Conservation (phyloP, 495 filamentous ascomycete genomes). For the Talaromyces nanjingensis region DNA sequence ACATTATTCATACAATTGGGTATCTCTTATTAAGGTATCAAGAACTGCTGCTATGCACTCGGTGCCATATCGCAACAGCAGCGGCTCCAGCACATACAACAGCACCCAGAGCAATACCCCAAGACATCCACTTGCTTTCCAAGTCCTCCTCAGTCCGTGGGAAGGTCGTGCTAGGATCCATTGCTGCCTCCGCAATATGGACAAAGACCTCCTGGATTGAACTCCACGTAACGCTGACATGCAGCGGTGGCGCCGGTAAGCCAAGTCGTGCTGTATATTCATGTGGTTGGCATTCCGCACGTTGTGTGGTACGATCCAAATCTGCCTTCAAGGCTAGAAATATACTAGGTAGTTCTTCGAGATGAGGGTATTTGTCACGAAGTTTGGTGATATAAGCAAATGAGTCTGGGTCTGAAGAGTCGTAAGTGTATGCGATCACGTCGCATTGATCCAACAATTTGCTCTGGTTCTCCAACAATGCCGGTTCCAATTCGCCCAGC, state of each 20-base stretch:
- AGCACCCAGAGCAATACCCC: slow-evolving; percentile 80
- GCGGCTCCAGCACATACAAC: slow-evolving; percentile 75
- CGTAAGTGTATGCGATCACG: slow-evolving; percentile 90
- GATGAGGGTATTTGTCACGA: slow-evolving; percentile 66
- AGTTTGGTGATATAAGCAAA: slow-evolving; percentile 86
- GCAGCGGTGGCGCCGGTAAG: slow-evolving; percentile 67
- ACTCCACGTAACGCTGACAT: slow-evolving; percentile 89
- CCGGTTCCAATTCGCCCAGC: slow-evolving; percentile 89
- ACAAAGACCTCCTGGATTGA: slow-evolving; percentile 91
- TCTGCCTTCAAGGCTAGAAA: slow-evolving; percentile 94
- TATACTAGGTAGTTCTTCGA: slow-evolving; percentile 81
- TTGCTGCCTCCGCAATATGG: slow-evolving; percentile 79
- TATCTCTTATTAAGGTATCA: background rate
- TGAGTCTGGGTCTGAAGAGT: slow-evolving; percentile 90
- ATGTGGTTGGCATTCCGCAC: slow-evolving; percentile 85
- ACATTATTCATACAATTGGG: background rate
- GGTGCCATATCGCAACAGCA: slow-evolving; percentile 67
- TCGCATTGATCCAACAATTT: slow-evolving; percentile 92
- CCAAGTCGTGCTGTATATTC: slow-evolving; percentile 79
- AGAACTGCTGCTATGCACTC: slow-evolving; percentile 34
- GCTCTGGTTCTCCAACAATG: slow-evolving; percentile 83
- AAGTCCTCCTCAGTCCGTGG: slow-evolving; percentile 80
- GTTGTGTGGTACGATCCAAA: slow-evolving; percentile 86
- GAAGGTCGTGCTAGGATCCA: slow-evolving; percentile 79
- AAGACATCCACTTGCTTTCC: slow-evolving; percentile 67